Percentiles rank a stretch among this genome's conserved stretches.
Evolutionary conservation across 2,329 filamentous ascomycete species (phyloP).

Genomic region (Sporothrix protearum): DNA sequence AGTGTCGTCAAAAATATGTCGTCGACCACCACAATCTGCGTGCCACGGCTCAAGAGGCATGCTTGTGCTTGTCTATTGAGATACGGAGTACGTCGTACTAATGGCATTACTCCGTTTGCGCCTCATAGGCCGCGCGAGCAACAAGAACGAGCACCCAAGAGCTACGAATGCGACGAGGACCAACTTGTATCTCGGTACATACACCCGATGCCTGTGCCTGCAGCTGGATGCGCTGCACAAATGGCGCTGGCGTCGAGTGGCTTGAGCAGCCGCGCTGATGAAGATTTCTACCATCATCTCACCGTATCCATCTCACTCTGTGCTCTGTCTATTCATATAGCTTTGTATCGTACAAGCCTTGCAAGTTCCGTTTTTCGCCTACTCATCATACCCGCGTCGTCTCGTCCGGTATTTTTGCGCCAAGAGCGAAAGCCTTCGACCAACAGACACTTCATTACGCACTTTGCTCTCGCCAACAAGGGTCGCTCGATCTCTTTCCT

Average conservation of each 20-base stretch:
- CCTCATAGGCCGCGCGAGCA: conserved; percentile 5
- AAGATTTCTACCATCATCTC: neutral
- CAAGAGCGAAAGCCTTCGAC: neutral
- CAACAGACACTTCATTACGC: neutral
- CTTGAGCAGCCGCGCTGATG: neutral
- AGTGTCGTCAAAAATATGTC: neutral
- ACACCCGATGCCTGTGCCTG: neutral
- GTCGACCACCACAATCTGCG: neutral
- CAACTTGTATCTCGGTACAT: neutral
- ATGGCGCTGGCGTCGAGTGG: neutral
- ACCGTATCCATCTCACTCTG: neutral
- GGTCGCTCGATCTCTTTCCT: neutral
- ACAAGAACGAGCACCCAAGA: neutral
- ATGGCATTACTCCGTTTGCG: neutral
- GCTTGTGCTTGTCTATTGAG: neutral
- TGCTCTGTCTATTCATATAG: too few species aligned
- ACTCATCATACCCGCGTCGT: neutral
- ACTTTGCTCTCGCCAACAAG: neutral
- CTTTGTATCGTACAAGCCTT: too few species aligned
- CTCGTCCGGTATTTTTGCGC: neutral
- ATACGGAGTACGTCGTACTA: neutral
- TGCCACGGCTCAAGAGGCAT: neutral
- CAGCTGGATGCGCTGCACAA: neutral
- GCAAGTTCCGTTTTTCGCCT: too few species aligned
- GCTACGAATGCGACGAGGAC: too few species aligned